Conservation (phyloP, 2,329 filamentous ascomycete genomes). For the Fusarium decemcellulare region DNA sequence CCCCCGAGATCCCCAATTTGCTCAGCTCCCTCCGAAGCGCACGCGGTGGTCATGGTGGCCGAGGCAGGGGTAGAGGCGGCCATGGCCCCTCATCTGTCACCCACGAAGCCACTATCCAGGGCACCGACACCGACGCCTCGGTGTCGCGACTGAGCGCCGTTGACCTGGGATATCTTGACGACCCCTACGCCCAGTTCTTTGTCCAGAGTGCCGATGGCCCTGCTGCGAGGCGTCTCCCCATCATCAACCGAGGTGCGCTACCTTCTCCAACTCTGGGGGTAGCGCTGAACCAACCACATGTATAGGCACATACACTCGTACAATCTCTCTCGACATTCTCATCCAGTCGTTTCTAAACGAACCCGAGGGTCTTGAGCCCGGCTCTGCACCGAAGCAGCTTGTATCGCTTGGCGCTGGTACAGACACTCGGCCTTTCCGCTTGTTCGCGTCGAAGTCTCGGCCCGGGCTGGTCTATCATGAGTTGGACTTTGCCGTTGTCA, state of each 20-base stretch:
- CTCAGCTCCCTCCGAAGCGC: slow-evolving; percentile 63
- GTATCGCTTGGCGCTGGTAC: slow-evolving; percentile 94
- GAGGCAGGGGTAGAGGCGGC: slow-evolving; percentile 51
- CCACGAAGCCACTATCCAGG: slow-evolving; percentile 84
- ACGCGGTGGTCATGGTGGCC: slow-evolving; percentile 55
- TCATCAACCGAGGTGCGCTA: slow-evolving; percentile 89
- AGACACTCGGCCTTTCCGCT: slow-evolving; percentile 88
- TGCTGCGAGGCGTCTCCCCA: slow-evolving; percentile 79
- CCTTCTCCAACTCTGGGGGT: not conserved
- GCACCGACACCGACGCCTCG: slow-evolving; percentile 92
- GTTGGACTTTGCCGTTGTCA: slow-evolving; percentile 87
- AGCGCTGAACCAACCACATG: slow-evolving; percentile 23
- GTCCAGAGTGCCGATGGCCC: slow-evolving; percentile 65
- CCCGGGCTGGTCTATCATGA: slow-evolving; percentile 84
- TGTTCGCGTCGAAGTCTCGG: slow-evolving; percentile 66
- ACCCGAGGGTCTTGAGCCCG: slow-evolving; percentile 43
- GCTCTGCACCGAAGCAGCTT: slow-evolving; percentile 74
- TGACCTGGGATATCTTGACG: slow-evolving; percentile 85
- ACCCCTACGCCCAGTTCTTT: slow-evolving; percentile 83
- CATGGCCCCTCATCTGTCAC: slow-evolving; percentile 51
- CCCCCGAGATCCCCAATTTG: slow-evolving; percentile 84
- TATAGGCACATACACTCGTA: slow-evolving; percentile 94
- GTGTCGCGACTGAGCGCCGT: slow-evolving; percentile 92
- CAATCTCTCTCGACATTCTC: slow-evolving; percentile 84
- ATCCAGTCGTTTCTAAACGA: slow-evolving; percentile 78